These are phyloP conservation scores for Uronychia binucleata DNA, from an alignment of 73 alveolate species.

Conservation along the genomic window DNA sequence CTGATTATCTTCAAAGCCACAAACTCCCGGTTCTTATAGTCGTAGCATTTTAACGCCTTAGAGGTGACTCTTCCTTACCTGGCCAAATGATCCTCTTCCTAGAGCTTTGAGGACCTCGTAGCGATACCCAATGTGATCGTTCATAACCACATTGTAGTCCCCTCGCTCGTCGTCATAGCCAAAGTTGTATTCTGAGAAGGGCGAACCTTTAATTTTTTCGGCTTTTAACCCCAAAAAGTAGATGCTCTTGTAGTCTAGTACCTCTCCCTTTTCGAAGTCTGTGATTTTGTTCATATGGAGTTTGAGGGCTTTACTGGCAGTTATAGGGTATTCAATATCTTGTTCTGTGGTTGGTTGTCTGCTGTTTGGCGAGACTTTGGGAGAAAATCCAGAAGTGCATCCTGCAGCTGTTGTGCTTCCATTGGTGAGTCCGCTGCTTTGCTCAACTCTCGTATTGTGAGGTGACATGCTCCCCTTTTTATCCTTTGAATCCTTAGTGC, in stretches of 20 bases:
- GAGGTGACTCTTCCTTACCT: neutral
- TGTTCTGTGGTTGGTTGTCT: neutral
- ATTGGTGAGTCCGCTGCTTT: neutral
- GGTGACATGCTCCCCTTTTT: neutral
- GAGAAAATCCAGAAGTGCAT: neutral
- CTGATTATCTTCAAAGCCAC: slow-evolving; percentile 92
- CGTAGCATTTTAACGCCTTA: slow-evolving; percentile 53
- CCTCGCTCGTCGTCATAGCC: slow-evolving; percentile 64
- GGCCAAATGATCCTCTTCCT: neutral
- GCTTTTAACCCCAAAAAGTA: slow-evolving; percentile 58
- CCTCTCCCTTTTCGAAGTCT: slow-evolving; percentile 79
- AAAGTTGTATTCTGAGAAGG: slow-evolving; percentile 36
- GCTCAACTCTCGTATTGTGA: neutral
- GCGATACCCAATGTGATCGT: slow-evolving; percentile 47
- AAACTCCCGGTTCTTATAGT: slow-evolving; percentile 60
- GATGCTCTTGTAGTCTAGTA: slow-evolving; percentile 71
- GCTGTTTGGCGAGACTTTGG: neutral
- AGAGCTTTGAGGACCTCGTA: slow-evolving; percentile 18
- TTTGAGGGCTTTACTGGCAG: slow-evolving; percentile 74
- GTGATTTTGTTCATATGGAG: slow-evolving; percentile 62
- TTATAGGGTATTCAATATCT: slow-evolving; percentile 40
- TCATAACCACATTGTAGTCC: slow-evolving; percentile 30
- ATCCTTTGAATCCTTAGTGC: no score
- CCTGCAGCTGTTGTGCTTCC: neutral
- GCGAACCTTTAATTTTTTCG: slow-evolving; percentile 35